Conservation (phyloP, 257 asterid species). For the Primulina tabacum region DNA sequence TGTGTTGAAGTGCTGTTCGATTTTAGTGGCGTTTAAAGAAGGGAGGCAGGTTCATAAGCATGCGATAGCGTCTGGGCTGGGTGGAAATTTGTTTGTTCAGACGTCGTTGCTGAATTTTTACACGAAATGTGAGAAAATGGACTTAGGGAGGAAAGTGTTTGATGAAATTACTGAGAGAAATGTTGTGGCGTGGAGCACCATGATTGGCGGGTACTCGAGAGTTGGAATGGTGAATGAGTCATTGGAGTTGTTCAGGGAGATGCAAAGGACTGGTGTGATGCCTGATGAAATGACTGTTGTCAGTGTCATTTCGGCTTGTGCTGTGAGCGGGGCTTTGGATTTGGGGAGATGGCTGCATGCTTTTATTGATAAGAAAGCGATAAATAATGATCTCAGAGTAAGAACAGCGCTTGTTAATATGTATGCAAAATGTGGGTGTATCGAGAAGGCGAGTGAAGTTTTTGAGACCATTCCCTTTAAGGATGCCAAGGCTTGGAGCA, state of each 20-base stretch:
- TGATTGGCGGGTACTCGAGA: conserved; percentile 60
- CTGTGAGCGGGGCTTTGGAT: conserved; percentile 64
- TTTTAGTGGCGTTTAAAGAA: conserved; percentile 40
- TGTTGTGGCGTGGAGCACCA: conserved; percentile 70
- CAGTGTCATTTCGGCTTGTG: conserved; percentile 67
- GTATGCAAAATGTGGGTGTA: conserved; percentile 75
- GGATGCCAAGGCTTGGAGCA: conserved; percentile 82
- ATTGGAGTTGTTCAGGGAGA: conserved; percentile 54
- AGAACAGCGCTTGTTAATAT: conserved; percentile 66
- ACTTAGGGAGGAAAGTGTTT: conserved; percentile 56
- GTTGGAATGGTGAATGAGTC: conserved; percentile 66
- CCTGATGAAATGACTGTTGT: conserved; percentile 76
- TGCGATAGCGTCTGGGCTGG: conserved; percentile 48
- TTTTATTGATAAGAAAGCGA: conserved; percentile 50
- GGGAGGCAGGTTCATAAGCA: conserved; percentile 72
- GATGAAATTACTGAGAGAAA: conserved; percentile 65
- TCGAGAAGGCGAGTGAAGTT: conserved; percentile 59
- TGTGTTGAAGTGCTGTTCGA: conserved; percentile 62
- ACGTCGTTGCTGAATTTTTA: conserved; percentile 65
- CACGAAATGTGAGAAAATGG: conserved; percentile 52
- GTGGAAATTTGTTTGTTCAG: conserved; percentile 43
- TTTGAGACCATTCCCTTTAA: conserved; percentile 58
- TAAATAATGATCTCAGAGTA: conserved; percentile 60
- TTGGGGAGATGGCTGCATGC: conserved; percentile 66
- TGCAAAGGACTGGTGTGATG: conserved; percentile 54